Percentiles rank a stretch among this genome's conserved stretches.
These are phyloP conservation scores for Globisporangium spiculum DNA, from an alignment of 352 stramenopile genomes.

Conservation along the genomic window DNA sequence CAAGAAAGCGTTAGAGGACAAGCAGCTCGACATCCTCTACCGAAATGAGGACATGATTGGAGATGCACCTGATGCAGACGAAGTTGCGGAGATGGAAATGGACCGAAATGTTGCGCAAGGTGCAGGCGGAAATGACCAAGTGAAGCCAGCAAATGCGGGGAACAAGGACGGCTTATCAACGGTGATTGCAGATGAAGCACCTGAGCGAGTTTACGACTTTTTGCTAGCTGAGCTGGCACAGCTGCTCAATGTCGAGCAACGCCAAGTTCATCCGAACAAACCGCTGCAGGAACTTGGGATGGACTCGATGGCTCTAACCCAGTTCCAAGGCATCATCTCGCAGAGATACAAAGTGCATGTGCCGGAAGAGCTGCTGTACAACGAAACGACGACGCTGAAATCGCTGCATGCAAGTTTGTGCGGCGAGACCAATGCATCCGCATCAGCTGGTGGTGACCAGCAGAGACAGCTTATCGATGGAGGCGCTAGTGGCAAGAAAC, in stretches of 20 bases:
- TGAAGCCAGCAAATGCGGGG: slow-evolving; percentile 9
- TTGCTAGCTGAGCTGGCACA: slow-evolving; percentile 58
- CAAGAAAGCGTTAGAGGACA: slow-evolving; percentile 59
- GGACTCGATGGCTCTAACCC: slow-evolving; percentile 93
- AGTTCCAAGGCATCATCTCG: slow-evolving; percentile 93
- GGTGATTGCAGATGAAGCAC: slow-evolving; percentile 49
- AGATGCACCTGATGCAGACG: slow-evolving; percentile 34
- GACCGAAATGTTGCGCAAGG: slow-evolving; percentile 25
- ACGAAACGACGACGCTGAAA: slow-evolving; percentile 82
- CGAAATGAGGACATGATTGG: slow-evolving; percentile 79
- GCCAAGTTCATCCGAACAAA: slow-evolving; percentile 44
- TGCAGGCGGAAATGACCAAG: slow-evolving; percentile 15
- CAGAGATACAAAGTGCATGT: slow-evolving; percentile 89
- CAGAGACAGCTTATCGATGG: slow-evolving; percentile 26
- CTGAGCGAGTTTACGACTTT: slow-evolving; percentile 54
- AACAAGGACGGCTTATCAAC: slow-evolving; percentile 33
- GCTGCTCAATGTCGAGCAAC: slow-evolving; percentile 48
- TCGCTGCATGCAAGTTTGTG: slow-evolving; percentile 76
- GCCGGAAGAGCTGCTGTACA: slow-evolving; percentile 92
- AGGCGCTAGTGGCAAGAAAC: slow-evolving; percentile 25
- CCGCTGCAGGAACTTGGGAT: slow-evolving; percentile 83
- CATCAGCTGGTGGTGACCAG: slow-evolving; percentile 13
- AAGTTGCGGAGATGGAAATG: slow-evolving; percentile 30
- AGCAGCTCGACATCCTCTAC: slow-evolving; percentile 65
- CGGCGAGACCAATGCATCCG: slow-evolving; percentile 27